phyloP scores from a whole-genome alignment of 371 early-diverging fungal genomes.

The Rhizopus arrhizus region DNA sequence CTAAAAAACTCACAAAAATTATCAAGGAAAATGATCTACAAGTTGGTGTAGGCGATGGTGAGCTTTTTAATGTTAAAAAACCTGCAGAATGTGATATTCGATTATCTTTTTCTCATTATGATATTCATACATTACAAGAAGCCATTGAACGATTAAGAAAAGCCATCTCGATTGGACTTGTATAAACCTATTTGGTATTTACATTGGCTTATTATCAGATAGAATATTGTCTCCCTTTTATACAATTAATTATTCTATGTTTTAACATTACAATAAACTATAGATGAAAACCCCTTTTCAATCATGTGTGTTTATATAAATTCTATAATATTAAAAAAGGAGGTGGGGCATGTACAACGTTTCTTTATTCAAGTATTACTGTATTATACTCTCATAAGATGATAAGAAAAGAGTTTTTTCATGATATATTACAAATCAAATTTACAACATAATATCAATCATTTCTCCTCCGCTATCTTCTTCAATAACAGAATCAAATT shows the following conservation, averaged over 20 bases:
- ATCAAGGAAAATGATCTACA: conserved; percentile 22
- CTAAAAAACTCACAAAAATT: conserved; percentile 17
- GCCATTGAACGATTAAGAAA: conserved; percentile 23
- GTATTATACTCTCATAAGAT: too few species aligned
- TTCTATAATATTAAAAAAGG: too few species aligned
- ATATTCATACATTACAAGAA: conserved; percentile 14
- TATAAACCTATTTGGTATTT: neutral
- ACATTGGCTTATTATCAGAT: neutral
- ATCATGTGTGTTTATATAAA: too few species aligned
- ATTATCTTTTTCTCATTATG: conserved; percentile 32
- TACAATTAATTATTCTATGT: neutral
- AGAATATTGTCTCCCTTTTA: neutral
- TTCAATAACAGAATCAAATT: conserved; percentile 6
- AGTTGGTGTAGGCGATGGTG: conserved; percentile 31
- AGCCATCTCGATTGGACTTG: conserved; percentile 17
- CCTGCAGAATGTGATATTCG: conserved; percentile 18
- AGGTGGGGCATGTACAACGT: too few species aligned
- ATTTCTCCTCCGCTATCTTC: conserved; percentile 30
- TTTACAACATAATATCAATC: conserved; percentile 42
- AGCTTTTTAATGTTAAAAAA: conserved; percentile 26
- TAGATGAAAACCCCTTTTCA: too few species aligned
- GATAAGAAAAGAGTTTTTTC: neutral
- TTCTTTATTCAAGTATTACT: too few species aligned
- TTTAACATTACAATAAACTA: too few species aligned
- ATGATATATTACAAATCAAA: neutral